Conservation (phyloP, 2,329 filamentous ascomycete genomes). For the Xylariaceae sp. region DNA sequence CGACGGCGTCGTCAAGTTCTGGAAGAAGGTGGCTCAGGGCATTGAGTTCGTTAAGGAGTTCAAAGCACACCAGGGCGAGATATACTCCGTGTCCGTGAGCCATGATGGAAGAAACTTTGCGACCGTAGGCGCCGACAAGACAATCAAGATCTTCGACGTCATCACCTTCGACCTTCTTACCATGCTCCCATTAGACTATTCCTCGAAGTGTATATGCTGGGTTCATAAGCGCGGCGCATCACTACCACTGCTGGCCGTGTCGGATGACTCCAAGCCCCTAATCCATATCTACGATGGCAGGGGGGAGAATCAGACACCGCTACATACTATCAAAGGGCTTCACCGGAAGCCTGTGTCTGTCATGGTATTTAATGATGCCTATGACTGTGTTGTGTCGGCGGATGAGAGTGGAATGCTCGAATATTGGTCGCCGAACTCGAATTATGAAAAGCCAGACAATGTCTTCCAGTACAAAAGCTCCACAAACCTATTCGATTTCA, state of each 20-base stretch:
- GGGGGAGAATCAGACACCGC: constrained; percentile 69
- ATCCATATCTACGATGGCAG: constrained; percentile 87
- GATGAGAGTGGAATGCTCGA: constrained; percentile 93
- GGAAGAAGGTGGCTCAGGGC: constrained; percentile 88
- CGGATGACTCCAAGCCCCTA: constrained; percentile 65
- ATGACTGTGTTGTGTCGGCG: constrained; percentile 84
- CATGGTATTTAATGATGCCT: constrained; percentile 85
- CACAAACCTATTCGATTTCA: constrained; percentile 94
- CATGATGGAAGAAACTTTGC: constrained; percentile 91
- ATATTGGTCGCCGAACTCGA: constrained; percentile 81
- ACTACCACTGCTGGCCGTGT: constrained; percentile 78
- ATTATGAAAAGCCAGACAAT: constrained; percentile 84
- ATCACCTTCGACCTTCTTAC: constrained; percentile 84
- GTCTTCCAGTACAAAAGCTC: constrained; percentile 93
- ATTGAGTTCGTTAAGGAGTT: constrained; percentile 99
- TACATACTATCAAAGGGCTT: constrained; percentile 75
- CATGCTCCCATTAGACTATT: constrained; percentile 73
- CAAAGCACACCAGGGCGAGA: constrained; percentile 80
- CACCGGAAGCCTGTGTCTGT: constrained; percentile 77
- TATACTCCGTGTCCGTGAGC: constrained; percentile 79
- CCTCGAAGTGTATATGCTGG: constrained; percentile 82
- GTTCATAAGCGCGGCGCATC: constrained; percentile 86
- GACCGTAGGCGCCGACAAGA: constrained; percentile 74
- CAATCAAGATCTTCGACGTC: constrained; percentile 75
- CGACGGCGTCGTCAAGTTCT: constrained; percentile 98